A percentile compares a stretch with the other conserved stretches of the same genome.
Conservation (phyloP, 2,329 filamentous ascomycete genomes). For the Fusarium praegraminearum region DNA sequence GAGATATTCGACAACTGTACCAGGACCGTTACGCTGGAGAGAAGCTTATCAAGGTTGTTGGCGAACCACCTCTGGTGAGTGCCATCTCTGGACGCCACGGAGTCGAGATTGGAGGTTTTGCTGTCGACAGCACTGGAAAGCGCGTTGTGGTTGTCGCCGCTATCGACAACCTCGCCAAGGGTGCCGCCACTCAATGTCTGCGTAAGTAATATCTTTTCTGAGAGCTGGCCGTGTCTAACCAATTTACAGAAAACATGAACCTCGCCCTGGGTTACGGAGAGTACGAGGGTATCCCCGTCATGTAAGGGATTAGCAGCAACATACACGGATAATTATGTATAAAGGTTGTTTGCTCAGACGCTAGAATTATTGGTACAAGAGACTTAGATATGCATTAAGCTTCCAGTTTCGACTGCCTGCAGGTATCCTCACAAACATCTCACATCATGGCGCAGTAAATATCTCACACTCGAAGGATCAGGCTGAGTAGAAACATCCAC, state of each 20-base stretch:
- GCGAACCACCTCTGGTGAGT: slow-evolving; percentile 64
- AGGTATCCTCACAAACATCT: not conserved
- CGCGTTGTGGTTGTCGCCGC: slow-evolving; percentile 77
- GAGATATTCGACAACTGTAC: slow-evolving; percentile 93
- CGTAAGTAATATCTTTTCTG: not conserved
- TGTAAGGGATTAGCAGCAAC: not conserved
- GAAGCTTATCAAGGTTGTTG: slow-evolving; percentile 91
- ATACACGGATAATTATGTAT: not conserved
- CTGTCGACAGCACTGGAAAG: slow-evolving; percentile 87
- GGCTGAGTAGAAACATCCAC: not conserved
- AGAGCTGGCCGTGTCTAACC: not conserved
- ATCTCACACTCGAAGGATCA: slow-evolving; percentile 8
- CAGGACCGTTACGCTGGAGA: slow-evolving; percentile 97
- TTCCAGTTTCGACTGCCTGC: not conserved
- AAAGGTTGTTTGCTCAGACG: not conserved
- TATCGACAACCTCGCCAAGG: slow-evolving; percentile 21
- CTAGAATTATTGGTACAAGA: not conserved
- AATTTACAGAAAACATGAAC: slow-evolving; percentile 86
- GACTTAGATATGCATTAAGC: not conserved
- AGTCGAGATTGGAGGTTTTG: slow-evolving; percentile 94
- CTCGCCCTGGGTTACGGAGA: slow-evolving; percentile 88
- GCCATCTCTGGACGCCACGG: slow-evolving; percentile 79
- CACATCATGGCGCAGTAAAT: slow-evolving; percentile 4
- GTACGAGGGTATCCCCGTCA: slow-evolving; percentile 82
- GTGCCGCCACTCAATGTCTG: slow-evolving; percentile 20